Evolutionary conservation across 495 filamentous ascomycete genomes (phyloP), one percentile per base, ranked within the genome.

Genomic region (Viridothelium virens): DNA sequence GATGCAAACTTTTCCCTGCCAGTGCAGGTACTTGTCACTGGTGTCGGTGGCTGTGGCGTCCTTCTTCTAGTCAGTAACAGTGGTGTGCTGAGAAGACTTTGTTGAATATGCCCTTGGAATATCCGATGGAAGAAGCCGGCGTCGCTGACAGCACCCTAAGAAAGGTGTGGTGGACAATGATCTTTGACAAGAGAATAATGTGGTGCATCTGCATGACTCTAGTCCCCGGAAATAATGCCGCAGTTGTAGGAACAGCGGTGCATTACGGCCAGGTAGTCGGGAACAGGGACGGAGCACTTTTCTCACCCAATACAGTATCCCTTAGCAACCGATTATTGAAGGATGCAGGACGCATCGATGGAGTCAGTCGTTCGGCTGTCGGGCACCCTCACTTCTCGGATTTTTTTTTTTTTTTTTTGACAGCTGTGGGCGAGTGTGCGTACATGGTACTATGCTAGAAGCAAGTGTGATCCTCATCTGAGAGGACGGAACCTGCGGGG

Each of bases 1-100:
- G 25, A 46, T 18, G 48, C 48, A 18, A 53, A 53, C 9, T 53
- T 53, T 53, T 53, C 48, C 48, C 48, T 53, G 48, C 48, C 16
- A 5, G 16, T 53, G 48, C 48, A 53, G 7, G 12, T 18, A 16
- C 48, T 11, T 53, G 5, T 11, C 48, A 12, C n/a, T 12, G 25
- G 5, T 18, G 25, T 25, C 25, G 25, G 25, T 25, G 25, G 25
- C 25, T 25, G 25, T 18, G 5, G 48, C 5, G 48, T 18, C n/a
- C 16, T 53, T 18, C n/a, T 53, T 12, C n/a, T 11, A 53, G 9
- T 11, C n/a, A 53, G 25, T 25, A 25, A 25, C 25, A 25, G 25
- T 25, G 25, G 25, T 25, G 25, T 25, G 25, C 25, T 25, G 25
- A 25, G 25, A 25, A 25, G 25, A 25, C 25, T 25, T 25, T 25